Evolutionary conservation across 345 rosid species (phyloP).

Genomic region (Hibiscus mutabilis): DNA sequence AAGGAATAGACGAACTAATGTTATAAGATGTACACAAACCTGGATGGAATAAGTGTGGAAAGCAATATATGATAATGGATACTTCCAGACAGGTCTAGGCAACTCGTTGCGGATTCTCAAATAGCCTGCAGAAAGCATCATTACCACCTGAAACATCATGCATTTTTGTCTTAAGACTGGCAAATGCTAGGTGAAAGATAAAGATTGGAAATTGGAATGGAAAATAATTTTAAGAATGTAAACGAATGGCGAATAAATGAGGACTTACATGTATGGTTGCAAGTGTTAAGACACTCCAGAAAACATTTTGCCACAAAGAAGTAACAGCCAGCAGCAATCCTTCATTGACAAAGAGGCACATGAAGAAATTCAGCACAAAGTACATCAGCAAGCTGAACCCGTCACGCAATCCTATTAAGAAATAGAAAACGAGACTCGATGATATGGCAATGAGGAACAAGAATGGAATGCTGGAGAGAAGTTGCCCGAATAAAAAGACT

Average conservation of each 20-base stretch:
- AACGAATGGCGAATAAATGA: not conserved
- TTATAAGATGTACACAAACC: constrained; percentile 35
- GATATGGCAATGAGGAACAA: constrained; percentile 93
- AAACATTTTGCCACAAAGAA: constrained; percentile 68
- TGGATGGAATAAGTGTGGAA: constrained; percentile 87
- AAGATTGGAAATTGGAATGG: not conserved
- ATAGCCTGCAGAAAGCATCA: constrained; percentile 98
- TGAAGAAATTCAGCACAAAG: constrained; percentile 92
- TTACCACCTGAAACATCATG: constrained; percentile 57
- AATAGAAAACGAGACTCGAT: constrained; percentile 91
- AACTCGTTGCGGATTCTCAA: constrained; percentile 76
- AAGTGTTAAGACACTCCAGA: constrained; percentile 65
- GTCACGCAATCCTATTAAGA: constrained; percentile 75
- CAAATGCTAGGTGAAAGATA: not conserved
- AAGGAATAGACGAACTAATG: not conserved
- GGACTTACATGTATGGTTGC: constrained; percentile 63
- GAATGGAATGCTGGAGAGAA: constrained; percentile 93
- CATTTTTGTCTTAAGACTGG: constrained; percentile 4
- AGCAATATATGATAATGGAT: constrained; percentile 81
- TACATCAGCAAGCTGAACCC: constrained; percentile 97
- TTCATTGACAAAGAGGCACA: constrained; percentile 85
- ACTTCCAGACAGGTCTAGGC: constrained; percentile 81
- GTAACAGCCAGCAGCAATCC: constrained; percentile 67
- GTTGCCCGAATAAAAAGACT: constrained; percentile 83
- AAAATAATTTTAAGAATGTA: not conserved